phyloP scores from a whole-genome alignment of 331 rosid species.

The Prunus yedoensis region DNA sequence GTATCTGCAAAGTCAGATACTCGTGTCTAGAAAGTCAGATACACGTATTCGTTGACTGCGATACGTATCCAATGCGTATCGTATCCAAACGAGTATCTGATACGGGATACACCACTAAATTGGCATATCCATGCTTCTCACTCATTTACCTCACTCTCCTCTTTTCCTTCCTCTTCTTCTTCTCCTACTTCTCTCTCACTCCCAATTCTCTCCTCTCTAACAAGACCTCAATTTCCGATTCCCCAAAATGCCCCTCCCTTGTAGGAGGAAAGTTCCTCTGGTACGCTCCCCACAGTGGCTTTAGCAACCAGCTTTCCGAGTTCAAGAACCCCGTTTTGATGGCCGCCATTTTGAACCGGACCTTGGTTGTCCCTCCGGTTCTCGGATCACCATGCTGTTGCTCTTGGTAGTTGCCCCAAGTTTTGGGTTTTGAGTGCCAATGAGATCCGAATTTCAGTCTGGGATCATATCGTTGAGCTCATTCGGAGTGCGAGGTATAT shows the following conservation, averaged over 20 bases:
- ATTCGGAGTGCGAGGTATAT: slow-evolving; percentile 54
- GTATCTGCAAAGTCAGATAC: too few relatives aligned
- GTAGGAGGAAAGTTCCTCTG: slow-evolving; percentile 58
- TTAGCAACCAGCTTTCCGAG: slow-evolving; percentile 85
- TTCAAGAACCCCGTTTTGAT: slow-evolving; percentile 65
- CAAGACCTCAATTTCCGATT: slow-evolving; percentile 9
- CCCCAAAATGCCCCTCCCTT: slow-evolving; percentile 40
- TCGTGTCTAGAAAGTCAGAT: too few relatives aligned
- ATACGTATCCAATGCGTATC: too few relatives aligned
- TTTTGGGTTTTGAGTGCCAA: slow-evolving; percentile 52
- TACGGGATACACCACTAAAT: too few relatives aligned
- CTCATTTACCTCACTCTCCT: slow-evolving; percentile 35
- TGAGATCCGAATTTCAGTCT: slow-evolving; percentile 59
- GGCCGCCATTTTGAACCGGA: slow-evolving; percentile 74
- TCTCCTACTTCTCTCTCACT: slow-evolving; percentile 38
- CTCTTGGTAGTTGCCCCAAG: slow-evolving; percentile 88
- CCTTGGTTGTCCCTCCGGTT: slow-evolving; percentile 71
- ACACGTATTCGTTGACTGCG: too few relatives aligned
- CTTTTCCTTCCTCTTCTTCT: slow-evolving; percentile 34
- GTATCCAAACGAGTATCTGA: too few relatives aligned
- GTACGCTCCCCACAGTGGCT: slow-evolving; percentile 92
- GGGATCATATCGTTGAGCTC: slow-evolving; percentile 73
- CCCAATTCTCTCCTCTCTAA: slow-evolving; percentile 27
- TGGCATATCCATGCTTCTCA: not conserved
- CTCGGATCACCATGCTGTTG: slow-evolving; percentile 83